Evolutionary conservation across 2,329 filamentous ascomycete genomes (phyloP), one percentile per base, ranked within the genome.

Genomic region (Penicillium polonicum): DNA sequence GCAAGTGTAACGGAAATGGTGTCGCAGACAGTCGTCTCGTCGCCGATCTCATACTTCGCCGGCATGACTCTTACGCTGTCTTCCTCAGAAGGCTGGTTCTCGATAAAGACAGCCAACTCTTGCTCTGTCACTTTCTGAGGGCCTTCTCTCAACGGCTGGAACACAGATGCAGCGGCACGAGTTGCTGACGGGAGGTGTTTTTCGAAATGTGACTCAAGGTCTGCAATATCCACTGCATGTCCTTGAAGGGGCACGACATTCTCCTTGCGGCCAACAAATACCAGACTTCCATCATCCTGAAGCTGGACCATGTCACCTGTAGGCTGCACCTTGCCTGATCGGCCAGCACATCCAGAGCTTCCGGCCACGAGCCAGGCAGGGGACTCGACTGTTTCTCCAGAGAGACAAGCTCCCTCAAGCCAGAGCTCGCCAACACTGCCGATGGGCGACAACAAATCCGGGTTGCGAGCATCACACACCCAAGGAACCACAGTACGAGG

Each of bases 121-220:
- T 60, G 53, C 12, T 66, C 67, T 6, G 69, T n/a, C 10, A 21
- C 44, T 33, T 61, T 53, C 12, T 58, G 50, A 1, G 44, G 36
- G n/a, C 44, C 44, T 4, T 72, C 55, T 2, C 61, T 56, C n/a
- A 57, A 41, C 3, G 51, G 46, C 46, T 69, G 60, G 7, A 67
- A 48, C 7, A 74, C 63, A 5, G 71, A 68, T 7, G 69, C 67
- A 35, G 66, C 66, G 17, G 70, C 71, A 42, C 67, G 68, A 38
- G 65, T 62, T 4, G 52, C 59, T 1, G 67, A 15, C 9, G 76
- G 71, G 1, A 80, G 70, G 21, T 76, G 65, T 35, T 59, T 71
- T 10, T 58, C 27, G n/a, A 78, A 66, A 58, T 77, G 73, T 5
- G 58, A 59, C 56, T 80, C 76, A 6, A 80, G 67, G 7, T 78